These are phyloP conservation scores for Gnaphalium uliginosum DNA, from an alignment of 129 eudicot species.

Conservation along the genomic window DNA sequence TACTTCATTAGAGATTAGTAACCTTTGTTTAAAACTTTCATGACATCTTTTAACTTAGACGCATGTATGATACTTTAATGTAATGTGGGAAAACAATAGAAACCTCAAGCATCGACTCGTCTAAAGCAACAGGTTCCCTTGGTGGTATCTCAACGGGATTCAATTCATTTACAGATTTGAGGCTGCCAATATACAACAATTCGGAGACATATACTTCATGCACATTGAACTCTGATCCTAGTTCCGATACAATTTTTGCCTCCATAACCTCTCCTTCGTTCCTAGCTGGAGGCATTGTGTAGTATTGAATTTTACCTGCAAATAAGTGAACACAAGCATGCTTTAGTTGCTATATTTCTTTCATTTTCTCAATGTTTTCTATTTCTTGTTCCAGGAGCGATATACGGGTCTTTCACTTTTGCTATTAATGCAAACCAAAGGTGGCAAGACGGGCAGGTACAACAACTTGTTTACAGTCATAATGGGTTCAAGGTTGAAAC, in stretches of 20 bases:
- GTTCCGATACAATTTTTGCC: conserved; percentile 59
- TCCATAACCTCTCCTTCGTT: conserved; percentile 59
- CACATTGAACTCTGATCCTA: conserved; percentile 76
- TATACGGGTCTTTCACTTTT: neutral
- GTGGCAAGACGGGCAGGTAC: no score
- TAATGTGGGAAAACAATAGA: conserved; percentile 14
- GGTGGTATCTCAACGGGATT: conserved; percentile 80
- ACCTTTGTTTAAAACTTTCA: neutral
- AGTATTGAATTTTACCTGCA: conserved; percentile 88
- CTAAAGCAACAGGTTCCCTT: conserved; percentile 62
- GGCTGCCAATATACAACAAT: conserved; percentile 85
- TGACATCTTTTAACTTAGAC: neutral
- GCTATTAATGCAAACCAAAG: neutral
- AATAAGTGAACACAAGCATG: neutral
- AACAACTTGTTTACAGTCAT: no score
- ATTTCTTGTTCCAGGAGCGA: neutral
- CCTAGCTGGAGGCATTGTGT: conserved; percentile 87
- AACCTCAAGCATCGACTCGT: conserved; percentile 80
- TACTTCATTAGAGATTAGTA: neutral
- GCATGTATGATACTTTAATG: neutral
- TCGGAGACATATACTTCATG: conserved; percentile 85
- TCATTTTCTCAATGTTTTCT: neutral
- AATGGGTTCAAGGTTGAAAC: no score
- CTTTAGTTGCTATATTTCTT: neutral
- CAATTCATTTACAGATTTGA: conserved; percentile 73